Percentiles rank a stretch among this genome's conserved stretches.
These are phyloP conservation scores for Setaria italica DNA, from an alignment of 202 grass and related monocot genomes.

Conservation along the genomic window DNA sequence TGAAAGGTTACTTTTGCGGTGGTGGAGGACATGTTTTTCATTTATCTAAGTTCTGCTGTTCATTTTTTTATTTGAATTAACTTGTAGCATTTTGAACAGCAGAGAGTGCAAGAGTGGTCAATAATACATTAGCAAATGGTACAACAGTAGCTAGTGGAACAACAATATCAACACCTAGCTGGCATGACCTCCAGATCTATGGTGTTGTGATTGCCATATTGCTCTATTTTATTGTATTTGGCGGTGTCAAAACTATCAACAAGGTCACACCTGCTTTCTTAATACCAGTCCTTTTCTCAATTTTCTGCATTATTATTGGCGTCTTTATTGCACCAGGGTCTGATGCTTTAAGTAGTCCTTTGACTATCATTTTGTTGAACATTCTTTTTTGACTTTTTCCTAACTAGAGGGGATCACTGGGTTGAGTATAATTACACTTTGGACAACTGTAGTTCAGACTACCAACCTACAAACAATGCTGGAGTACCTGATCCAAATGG, in stretches of 20 bases:
- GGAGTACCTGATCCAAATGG: slow-evolving; percentile 89
- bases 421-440: slow-evolving; percentile 66
- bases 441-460: slow-evolving; percentile 83
- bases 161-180: slow-evolving; percentile 79
- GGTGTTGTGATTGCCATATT: slow-evolving; percentile 86
- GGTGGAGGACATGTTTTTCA: not conserved
- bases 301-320: slow-evolving; percentile 87
- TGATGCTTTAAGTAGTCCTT: slow-evolving; percentile 50
- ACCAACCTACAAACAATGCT: slow-evolving; percentile 89
- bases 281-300: slow-evolving; percentile 83
- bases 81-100: slow-evolving; percentile 30
- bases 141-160: slow-evolving; percentile 45
- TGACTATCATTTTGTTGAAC: slow-evolving; percentile 2
- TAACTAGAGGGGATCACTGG: slow-evolving; percentile 74
- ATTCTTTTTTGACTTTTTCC: slow-evolving; percentile 22
- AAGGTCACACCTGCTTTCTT: slow-evolving; percentile 93
- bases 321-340: slow-evolving; percentile 65
- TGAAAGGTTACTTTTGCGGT: not conserved
- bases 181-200: slow-evolving; percentile 92
- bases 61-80: slow-evolving; percentile 25
- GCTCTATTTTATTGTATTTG: slow-evolving; percentile 92
- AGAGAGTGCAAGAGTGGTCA: slow-evolving; percentile 26
- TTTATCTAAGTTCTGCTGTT: slow-evolving; percentile 19
- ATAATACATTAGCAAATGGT: slow-evolving; percentile 5
- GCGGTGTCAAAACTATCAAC: slow-evolving; percentile 96